Evolutionary conservation across 176 grass and related monocot genomes (phyloP), one percentile per base, ranked within the genome.

Genomic region (Pontederia paniculata): DNA sequence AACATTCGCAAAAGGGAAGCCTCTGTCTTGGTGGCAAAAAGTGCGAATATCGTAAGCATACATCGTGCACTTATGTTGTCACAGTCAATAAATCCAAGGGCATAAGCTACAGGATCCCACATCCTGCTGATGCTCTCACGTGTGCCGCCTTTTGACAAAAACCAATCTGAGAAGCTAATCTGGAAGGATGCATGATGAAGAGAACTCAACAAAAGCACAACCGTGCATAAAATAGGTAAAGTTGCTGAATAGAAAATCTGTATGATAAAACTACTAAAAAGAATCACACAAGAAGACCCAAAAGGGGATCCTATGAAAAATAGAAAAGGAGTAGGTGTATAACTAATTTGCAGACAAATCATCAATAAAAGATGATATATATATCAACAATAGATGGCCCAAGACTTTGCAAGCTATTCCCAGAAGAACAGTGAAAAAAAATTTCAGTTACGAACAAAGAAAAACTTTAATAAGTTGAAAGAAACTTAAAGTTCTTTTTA

Each of bases 51-150:
- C 23, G 91, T 97, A 73, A 97, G 79, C 91, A 97, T 97, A 69
- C 91, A 97, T 52, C 91, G 78, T 19, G 91, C 91, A 86, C 91
- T 97, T 52, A 97, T 97, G 80, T 97, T 97, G 73, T 97, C 91
- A 71, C 91, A 97, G 73, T 97, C 86, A 54, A 97, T 97, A 72
- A 97, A 97, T 69, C 91, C 91, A 63, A 97, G 67, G 70, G 91
- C 91, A 45, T 90, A 97, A 65, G 91, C 91, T 87, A 97, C 91
- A 50, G 91, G 91, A 83, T 97, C 91, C 91, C 91, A 97, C 83
- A 97, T 79, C 77, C 82, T 86, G 43, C 54, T 70, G 31, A 97
- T 97, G 71, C 91, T 97, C 58, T 59, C 68, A 15, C 91, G 80
- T 63, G 77, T 84, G 72, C 91, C 91, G 45, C 91, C 91, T 90